Base-by-base conservation (phyloP, 208 protist genomes). In the Trichomonas vaginalis region DNA sequence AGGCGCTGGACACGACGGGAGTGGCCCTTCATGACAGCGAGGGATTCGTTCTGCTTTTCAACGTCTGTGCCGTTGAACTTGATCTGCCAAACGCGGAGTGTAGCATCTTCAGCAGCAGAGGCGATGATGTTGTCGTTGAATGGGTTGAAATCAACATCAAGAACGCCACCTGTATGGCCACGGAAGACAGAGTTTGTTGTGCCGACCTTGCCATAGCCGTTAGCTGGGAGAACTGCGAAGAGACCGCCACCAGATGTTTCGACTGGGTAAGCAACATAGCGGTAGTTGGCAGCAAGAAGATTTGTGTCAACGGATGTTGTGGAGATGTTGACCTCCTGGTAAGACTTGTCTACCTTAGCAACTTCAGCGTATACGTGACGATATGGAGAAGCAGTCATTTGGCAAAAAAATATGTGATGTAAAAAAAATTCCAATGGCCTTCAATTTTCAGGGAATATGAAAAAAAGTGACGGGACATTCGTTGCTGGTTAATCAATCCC, bases 311-410 rank as follows among this genome's bases (percentile, higher is more conserved):
- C 45, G 17, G 42, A 45, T 35, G 23, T 51, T 51, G 45, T 92
- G 23, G 40, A 51, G 86, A 92, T 45, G 45, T 48, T 35, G 45
- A 95, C 92, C 45, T 95, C 92, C 8, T 15, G 8, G 42, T 80
- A 95, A 17, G 35, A 15, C 9, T 95, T 37, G 0, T 80, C 49
- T 21, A 32, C 8, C 35, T 80, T 95, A 15, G 37, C 14, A 2
- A 49, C 40, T 39, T 95, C 92, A 47, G 27, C 49, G 15, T 95
- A 95, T 10, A 95, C 35, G 92, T 95, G 92, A 95, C 92, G 92
- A 40, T 80, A 95, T 17, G 42, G 47, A 27, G 49, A 61, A 46
- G 27, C 49, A n/a, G n/a, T n/a, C 56, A 70, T 70, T 8, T 70
- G 56, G 17, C 56, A 70, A 70, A 70, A 56, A 56, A 21, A 56